A percentile compares a stretch with the other conserved stretches of the same genome.
These are phyloP conservation scores for Parascedosporium putredinis DNA, from an alignment of 2,329 filamentous ascomycete species.

Conservation along the genomic window DNA sequence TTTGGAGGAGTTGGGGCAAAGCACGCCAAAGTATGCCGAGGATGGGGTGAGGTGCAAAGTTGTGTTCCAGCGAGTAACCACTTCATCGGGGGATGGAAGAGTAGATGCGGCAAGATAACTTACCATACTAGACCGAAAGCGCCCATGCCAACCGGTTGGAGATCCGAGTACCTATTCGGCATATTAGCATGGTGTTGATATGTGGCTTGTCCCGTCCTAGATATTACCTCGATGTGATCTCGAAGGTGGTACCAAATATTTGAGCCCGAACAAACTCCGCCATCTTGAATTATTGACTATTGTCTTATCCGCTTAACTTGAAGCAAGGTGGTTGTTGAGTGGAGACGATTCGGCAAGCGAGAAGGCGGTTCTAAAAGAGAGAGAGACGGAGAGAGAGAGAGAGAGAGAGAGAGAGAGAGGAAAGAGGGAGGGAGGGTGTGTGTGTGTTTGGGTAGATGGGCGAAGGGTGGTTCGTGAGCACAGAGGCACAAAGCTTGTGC, in stretches of 20 bases:
- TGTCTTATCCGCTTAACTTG: too few relatives aligned
- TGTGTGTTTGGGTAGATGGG: too few relatives aligned
- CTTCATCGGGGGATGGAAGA: neutral
- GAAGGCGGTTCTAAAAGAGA: too few relatives aligned
- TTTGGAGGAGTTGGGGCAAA: too few relatives aligned
- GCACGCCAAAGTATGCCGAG: too few relatives aligned
- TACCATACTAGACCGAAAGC: conserved; percentile 98
- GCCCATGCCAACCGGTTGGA: conserved; percentile 98
- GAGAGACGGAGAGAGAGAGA: too few relatives aligned
- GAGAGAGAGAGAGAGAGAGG: neutral
- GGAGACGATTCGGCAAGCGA: too few relatives aligned
- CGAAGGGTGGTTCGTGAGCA: too few relatives aligned
- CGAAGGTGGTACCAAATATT: conserved; percentile 98
- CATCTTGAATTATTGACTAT: conserved; percentile 49
- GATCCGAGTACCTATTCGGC: conserved; percentile 75
- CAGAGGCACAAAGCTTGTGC: neutral
- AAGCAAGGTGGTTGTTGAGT: too few relatives aligned
- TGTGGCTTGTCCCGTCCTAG: conserved; percentile 9
- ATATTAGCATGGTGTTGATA: neutral
- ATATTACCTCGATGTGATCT: conserved; percentile 90
- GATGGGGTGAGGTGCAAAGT: too few relatives aligned
- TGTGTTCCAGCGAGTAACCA: neutral
- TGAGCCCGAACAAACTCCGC: conserved; percentile 98
- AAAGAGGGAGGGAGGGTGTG: neutral
- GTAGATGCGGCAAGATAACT: conserved; percentile 22